Conservation (phyloP, 176 grass and related monocot genomes). For the Alloteropsis semialata region DNA sequence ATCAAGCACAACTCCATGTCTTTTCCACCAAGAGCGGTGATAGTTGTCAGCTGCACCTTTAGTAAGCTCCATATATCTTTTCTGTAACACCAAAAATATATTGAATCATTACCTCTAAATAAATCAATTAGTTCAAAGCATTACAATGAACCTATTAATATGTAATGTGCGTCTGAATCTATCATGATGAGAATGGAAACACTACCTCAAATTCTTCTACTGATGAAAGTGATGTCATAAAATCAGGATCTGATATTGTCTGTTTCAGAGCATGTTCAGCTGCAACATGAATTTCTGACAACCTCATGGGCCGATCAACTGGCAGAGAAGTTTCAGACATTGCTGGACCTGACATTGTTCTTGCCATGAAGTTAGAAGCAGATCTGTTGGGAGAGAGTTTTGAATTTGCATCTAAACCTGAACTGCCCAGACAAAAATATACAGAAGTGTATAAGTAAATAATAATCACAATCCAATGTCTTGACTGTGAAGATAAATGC, state of each 20-base stretch:
- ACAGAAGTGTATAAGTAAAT: constrained; percentile 30
- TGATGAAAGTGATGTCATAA: constrained; percentile 86
- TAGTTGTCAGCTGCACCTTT: constrained; percentile 98
- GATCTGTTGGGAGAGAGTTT: constrained; percentile 57
- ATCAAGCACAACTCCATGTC: constrained; percentile 97
- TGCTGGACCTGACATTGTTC: constrained; percentile 85
- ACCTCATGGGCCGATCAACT: constrained; percentile 84
- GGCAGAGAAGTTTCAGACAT: constrained; percentile 61
- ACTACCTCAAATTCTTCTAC: constrained; percentile 87
- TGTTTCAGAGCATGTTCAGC: constrained; percentile 85
- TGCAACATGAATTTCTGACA: constrained; percentile 99
- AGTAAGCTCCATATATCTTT: constrained; percentile 97
- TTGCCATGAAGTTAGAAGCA: constrained; percentile 51
- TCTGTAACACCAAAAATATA: constrained; percentile 47
- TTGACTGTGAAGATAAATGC: constrained; percentile 18
- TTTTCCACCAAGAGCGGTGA: constrained; percentile 98
- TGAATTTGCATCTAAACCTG: constrained; percentile 76
- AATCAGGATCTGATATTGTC: constrained; percentile 81
- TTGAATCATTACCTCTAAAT: constrained; percentile 9
- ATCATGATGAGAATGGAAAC: constrained; percentile 12
- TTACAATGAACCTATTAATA: background rate
- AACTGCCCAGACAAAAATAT: constrained; percentile 61
- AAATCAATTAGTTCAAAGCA: constrained; percentile 11
- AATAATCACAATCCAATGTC: constrained; percentile 19
- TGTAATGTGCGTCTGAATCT: background rate